Evolutionary conservation across 2,329 filamentous ascomycete species (phyloP).

Genomic region (Stagonosporopsis chrysanthemi): DNA sequence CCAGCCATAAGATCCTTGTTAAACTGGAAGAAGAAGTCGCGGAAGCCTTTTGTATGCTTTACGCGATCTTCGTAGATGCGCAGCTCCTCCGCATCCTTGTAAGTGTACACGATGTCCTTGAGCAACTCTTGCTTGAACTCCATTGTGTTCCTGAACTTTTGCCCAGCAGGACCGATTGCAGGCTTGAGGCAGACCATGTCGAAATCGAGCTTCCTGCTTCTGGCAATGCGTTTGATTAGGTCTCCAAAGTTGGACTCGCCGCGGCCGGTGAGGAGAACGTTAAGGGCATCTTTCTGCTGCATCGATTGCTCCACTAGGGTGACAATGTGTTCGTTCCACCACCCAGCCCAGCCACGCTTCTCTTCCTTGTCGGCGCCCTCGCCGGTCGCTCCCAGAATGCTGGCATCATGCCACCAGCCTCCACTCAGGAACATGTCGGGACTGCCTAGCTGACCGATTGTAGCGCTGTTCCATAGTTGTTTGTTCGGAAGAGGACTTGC

Average conservation of each 20-base stretch:
- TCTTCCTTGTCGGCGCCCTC: constrained; percentile 84
- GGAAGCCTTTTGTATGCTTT: constrained; percentile 79
- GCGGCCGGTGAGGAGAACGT: constrained; percentile 86
- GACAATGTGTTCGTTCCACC: constrained; percentile 93
- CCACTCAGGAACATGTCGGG: constrained; percentile 81
- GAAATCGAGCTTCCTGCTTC: constrained; percentile 80
- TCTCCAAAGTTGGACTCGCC: constrained; percentile 78
- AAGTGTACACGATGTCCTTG: constrained; percentile 82
- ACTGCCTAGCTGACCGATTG: constrained; percentile 77
- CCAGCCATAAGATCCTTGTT: constrained; percentile 66
- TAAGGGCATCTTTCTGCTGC: constrained; percentile 83
- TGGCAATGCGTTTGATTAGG: constrained; percentile 80
- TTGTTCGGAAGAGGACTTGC: constrained; percentile 88
- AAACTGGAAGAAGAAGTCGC: constrained; percentile 81
- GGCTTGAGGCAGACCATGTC: constrained; percentile 91
- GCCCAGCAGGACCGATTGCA: constrained; percentile 77
- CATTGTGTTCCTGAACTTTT: constrained; percentile 84
- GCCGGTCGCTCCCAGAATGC: constrained; percentile 85
- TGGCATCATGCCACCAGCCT: constrained; percentile 96
- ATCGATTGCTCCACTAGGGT: constrained; percentile 82
- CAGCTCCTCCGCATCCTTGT: constrained; percentile 81
- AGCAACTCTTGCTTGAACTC: constrained; percentile 90
- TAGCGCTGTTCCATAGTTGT: constrained; percentile 81
- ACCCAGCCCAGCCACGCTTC: constrained; percentile 82
- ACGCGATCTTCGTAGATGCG: constrained; percentile 70